Evolutionary conservation across 2,329 filamentous ascomycete genomes (phyloP).

Genomic region (Fusarium goolgardi): DNA sequence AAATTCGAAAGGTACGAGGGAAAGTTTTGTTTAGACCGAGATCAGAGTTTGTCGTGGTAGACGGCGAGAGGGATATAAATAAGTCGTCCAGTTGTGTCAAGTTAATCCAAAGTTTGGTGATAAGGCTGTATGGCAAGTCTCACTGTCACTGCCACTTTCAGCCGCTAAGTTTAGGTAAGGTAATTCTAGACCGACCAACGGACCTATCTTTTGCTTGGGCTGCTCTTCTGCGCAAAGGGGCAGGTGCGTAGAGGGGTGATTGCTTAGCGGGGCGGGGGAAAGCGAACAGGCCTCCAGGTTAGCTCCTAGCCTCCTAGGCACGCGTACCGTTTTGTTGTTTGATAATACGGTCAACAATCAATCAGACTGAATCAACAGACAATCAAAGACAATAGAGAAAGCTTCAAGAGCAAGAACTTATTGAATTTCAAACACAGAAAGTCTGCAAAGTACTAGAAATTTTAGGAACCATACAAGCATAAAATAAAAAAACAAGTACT

Average conservation of each 20-base stretch:
- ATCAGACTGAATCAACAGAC: background rate
- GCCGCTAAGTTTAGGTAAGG: slow-evolving; percentile 34
- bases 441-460: background rate
- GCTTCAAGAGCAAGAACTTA: background rate
- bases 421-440: background rate
- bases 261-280: slow-evolving; percentile 32
- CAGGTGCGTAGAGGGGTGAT: slow-evolving; percentile 44
- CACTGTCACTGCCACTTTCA: slow-evolving; percentile 30
- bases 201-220: background rate
- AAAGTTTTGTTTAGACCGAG: background rate
- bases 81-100: slow-evolving; percentile 18
- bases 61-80: background rate
- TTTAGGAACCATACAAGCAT: background rate
- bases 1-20: background rate
- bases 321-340: slow-evolving; percentile 8
- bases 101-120: slow-evolving; percentile 39
- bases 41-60: background rate
- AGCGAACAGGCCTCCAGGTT: slow-evolving; percentile 5
- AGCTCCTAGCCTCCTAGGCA: background rate
- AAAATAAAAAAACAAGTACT: background rate
- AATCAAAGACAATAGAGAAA: background rate
- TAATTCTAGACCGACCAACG: slow-evolving; percentile 40
- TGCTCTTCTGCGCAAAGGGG: slow-evolving; percentile 38
- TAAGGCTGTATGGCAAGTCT: slow-evolving; percentile 46
- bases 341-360: background rate